Percentiles rank a stretch among this genome's conserved stretches.
Evolutionary conservation across 352 stramenopile genomes (phyloP).

Genomic region (Phytopythium delawarense): DNA sequence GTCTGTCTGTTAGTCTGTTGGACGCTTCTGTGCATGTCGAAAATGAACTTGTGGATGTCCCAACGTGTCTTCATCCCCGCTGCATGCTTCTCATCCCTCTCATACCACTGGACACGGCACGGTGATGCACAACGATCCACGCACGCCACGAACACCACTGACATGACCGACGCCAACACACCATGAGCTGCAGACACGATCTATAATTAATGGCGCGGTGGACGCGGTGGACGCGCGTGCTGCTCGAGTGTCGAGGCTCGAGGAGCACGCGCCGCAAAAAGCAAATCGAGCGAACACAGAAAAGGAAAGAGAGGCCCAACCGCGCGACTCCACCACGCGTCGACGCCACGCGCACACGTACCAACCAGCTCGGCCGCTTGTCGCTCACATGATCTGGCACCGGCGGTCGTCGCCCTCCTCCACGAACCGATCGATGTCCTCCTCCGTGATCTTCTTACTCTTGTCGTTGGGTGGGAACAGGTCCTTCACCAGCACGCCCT

Average conservation of each 20-base stretch:
- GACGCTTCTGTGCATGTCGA: too few relatives aligned
- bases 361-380: background rate
- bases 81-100: too few relatives aligned
- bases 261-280: background rate
- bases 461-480: constrained; percentile 86
- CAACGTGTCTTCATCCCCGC: too few relatives aligned
- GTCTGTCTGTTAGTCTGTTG: too few relatives aligned
- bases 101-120: too few relatives aligned
- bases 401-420: constrained; percentile 77
- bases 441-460: constrained; percentile 80
- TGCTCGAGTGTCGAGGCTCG: background rate
- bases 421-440: constrained; percentile 88
- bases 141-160: too few relatives aligned
- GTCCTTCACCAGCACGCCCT: constrained; percentile 72
- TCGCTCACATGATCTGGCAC: constrained; percentile 77
- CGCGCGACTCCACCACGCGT: background rate
- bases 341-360: background rate
- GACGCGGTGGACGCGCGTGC: background rate
- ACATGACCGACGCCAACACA: too few relatives aligned
- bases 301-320: background rate
- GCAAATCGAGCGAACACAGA: background rate
- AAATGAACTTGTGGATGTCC: too few relatives aligned
- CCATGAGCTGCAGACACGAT: background rate
- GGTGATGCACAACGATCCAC: too few relatives aligned
- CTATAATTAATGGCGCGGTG: constrained; percentile 1